Percentiles rank a stretch among this genome's conserved stretches.
Conservation (phyloP, 805 yeast genomes). For the Phaffomyces thermotolerans region DNA sequence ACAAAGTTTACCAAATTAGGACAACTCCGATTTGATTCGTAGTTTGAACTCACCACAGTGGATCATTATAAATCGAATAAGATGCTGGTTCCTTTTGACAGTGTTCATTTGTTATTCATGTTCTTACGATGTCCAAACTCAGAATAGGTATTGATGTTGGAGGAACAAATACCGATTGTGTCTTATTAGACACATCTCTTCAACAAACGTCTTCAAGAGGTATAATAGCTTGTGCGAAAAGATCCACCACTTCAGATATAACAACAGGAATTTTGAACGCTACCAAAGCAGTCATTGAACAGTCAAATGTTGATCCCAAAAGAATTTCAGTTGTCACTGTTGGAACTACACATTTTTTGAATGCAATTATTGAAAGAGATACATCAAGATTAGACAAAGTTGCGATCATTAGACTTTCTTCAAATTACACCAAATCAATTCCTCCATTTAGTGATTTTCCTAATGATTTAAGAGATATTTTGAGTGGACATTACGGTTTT, state of each 20-base stretch:
- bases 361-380: constrained; percentile 40
- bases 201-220: constrained; percentile 23
- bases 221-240: constrained; percentile 32
- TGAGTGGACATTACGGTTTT: constrained; percentile 28
- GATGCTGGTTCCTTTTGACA: not conserved
- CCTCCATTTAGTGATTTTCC: constrained; percentile 40
- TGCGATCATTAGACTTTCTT: constrained; percentile 35
- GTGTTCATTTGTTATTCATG: too few species aligned
- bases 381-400: constrained; percentile 32
- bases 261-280: constrained; percentile 34
- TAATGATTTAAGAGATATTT: constrained; percentile 24
- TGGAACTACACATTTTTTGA: constrained; percentile 41
- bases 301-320: constrained; percentile 16
- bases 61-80: not conserved
- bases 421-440: constrained; percentile 29
- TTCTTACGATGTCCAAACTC: constrained; percentile 7
- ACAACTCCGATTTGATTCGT: not conserved
- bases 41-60: not conserved
- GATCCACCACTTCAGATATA: constrained; percentile 35
- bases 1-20: constrained; percentile 8
- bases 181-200: constrained; percentile 30
- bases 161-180: constrained; percentile 41
- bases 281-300: constrained; percentile 25
- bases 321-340: constrained; percentile 34
- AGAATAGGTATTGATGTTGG: constrained; percentile 42